Evolutionary conservation across 176 grass and related monocot genomes (phyloP).

Genomic region (Oryza glaberrima): DNA sequence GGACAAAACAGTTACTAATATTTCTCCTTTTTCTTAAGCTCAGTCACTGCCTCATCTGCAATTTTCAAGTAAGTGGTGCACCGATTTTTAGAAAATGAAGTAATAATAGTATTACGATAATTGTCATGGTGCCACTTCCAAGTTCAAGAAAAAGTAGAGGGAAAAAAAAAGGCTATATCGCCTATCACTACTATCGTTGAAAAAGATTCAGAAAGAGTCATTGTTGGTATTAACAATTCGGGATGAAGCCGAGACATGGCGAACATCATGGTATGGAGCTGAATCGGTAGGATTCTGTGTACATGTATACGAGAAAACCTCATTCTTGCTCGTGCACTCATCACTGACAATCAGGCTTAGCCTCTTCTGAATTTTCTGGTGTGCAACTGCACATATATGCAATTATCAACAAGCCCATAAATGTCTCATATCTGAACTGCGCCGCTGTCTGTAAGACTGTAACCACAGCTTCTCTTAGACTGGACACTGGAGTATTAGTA

Average conservation of each 20-base stretch:
- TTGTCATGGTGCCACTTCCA: neutral
- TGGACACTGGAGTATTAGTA: too few species aligned
- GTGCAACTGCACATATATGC: neutral
- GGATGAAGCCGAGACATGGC: conserved; percentile 41
- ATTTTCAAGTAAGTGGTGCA: neutral
- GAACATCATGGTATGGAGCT: conserved; percentile 12
- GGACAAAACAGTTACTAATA: neutral
- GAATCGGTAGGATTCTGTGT: conserved; percentile 12
- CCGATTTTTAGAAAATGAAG: neutral
- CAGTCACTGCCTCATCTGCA: neutral
- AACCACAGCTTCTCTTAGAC: neutral
- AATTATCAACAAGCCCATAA: neutral
- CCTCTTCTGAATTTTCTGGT: conserved; percentile 1
- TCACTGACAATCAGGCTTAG: neutral
- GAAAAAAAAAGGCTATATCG: neutral
- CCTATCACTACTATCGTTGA: conserved; percentile 8
- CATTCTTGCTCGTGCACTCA: neutral
- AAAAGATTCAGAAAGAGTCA: conserved; percentile 19
- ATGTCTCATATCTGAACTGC: neutral
- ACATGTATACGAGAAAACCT: neutral
- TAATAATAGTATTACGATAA: neutral
- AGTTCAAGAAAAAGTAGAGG: neutral
- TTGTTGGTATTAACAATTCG: neutral
- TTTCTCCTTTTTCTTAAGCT: neutral
- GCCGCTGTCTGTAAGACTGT: neutral